Evolutionary conservation across 1,284 basidiomycete species (phyloP).

Genomic region (Leccinum fallax): DNA sequence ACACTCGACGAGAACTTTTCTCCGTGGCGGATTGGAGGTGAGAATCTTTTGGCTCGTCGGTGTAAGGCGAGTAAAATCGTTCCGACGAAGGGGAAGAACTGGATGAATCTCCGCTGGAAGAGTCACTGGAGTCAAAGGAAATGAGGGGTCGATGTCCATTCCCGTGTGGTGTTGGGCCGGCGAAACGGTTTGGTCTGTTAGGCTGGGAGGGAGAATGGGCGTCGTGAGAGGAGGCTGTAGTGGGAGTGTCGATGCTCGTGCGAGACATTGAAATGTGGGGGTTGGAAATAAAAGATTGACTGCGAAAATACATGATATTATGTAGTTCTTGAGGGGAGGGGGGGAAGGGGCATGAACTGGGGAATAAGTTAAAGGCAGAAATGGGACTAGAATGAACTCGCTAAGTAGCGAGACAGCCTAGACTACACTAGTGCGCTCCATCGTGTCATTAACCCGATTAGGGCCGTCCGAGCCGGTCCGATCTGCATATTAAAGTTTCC

Average conservation of each 20-base stretch:
- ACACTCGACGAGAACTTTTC: conserved; percentile 17
- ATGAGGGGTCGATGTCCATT: background rate
- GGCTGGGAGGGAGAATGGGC: background rate
- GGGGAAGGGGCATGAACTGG: conserved; percentile 7
- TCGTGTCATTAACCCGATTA: background rate
- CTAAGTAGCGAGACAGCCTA: background rate
- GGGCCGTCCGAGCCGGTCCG: background rate
- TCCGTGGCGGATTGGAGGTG: conserved; percentile 13
- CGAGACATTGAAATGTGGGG: conserved; percentile 6
- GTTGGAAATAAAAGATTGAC: background rate
- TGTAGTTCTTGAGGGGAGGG: conserved; percentile 3
- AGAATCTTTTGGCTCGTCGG: conserved; percentile 13
- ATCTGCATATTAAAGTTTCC: conserved; percentile 1
- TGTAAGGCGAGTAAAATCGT: conserved; percentile 2
- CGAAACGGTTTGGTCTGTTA: background rate
- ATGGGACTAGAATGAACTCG: background rate
- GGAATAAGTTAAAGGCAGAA: conserved; percentile 10
- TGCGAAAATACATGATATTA: conserved; percentile 10
- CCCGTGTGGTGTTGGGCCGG: background rate
- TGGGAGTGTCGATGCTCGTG: background rate
- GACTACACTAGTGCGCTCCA: too few relatives aligned
- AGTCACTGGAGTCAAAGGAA: conserved; percentile 15
- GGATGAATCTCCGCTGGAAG: conserved; percentile 8
- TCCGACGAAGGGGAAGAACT: conserved; percentile 1
- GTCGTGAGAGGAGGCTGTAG: background rate